Evolutionary conservation across 805 yeast species (phyloP).

Genomic region (Grigorovia jiainica): DNA sequence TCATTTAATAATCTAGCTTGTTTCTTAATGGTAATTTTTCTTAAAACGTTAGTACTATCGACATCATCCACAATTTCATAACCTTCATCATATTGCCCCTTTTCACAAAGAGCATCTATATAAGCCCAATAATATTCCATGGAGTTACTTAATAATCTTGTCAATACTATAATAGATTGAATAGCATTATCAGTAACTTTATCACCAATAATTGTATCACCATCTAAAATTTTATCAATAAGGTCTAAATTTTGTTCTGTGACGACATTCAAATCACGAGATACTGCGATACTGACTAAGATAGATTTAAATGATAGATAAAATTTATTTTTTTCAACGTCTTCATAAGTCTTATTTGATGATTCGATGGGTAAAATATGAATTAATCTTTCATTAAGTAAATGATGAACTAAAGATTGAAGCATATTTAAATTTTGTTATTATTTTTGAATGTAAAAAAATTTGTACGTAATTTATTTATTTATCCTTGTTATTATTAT

Average conservation of each 20-base stretch:
- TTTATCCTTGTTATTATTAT: no score
- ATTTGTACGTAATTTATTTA: not conserved
- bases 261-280: conserved; percentile 14
- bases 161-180: conserved; percentile 25
- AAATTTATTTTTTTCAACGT: conserved; percentile 17
- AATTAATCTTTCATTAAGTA: conserved; percentile 16
- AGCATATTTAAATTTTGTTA: not conserved
- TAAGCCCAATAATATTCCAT: conserved; percentile 33
- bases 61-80: not conserved
- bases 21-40: not conserved
- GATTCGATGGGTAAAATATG: conserved; percentile 22
- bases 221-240: conserved; percentile 14
- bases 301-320: conserved; percentile 20
- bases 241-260: conserved; percentile 10
- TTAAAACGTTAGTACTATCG: not conserved
- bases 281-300: conserved; percentile 16
- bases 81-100: not conserved
- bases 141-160: conserved; percentile 34
- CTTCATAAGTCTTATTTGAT: conserved; percentile 10
- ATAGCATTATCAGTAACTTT: conserved; percentile 10
- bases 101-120: conserved; percentile 16
- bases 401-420: conserved; percentile 10
- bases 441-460: not conserved
- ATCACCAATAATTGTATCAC: conserved; percentile 9
- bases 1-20: conserved; percentile 13